Evolutionary conservation across 2,329 filamentous ascomycete species (phyloP).

Genomic region (Curvularia sp.): DNA sequence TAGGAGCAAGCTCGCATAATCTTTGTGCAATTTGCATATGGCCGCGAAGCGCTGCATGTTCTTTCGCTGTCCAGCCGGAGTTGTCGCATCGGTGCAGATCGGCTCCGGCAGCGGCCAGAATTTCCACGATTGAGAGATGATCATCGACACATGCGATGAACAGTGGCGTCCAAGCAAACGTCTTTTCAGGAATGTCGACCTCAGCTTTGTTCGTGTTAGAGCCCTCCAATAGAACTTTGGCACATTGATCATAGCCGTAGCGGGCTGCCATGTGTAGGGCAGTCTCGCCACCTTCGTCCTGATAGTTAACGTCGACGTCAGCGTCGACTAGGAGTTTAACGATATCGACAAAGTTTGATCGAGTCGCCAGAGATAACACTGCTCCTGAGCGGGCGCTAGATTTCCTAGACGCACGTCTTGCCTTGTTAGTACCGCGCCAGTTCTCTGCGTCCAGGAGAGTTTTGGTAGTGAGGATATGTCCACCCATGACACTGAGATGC

Average conservation of each 20-base stretch:
- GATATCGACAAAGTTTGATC: slow-evolving; percentile 83
- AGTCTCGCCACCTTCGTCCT: slow-evolving; percentile 87
- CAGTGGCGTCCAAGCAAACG: slow-evolving; percentile 93
- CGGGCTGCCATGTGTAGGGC: slow-evolving; percentile 90
- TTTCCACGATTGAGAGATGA: slow-evolving; percentile 74
- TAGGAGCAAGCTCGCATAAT: slow-evolving; percentile 65
- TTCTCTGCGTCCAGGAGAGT: slow-evolving; percentile 81
- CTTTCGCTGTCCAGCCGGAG: slow-evolving; percentile 92
- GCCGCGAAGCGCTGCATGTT: slow-evolving; percentile 89
- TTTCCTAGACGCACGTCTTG: slow-evolving; percentile 70
- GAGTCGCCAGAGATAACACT: slow-evolving; percentile 86
- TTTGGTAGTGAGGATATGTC: slow-evolving; percentile 85
- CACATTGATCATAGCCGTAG: slow-evolving; percentile 84
- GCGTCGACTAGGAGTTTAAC: slow-evolving; percentile 88
- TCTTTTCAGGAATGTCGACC: slow-evolving; percentile 78
- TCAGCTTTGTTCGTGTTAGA: slow-evolving; percentile 74
- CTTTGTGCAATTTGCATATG: slow-evolving; percentile 81
- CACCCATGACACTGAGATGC: slow-evolving; percentile 89
- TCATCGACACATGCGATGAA: slow-evolving; percentile 93
- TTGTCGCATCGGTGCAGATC: slow-evolving; percentile 77
- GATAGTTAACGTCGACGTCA: slow-evolving; percentile 91
- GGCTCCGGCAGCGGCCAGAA: slow-evolving; percentile 80
- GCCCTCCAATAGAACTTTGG: slow-evolving; percentile 75
- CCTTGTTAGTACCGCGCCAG: slow-evolving; percentile 70
- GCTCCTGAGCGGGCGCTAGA: slow-evolving; percentile 82